Percentiles rank a stretch among this genome's conserved stretches.
These are phyloP conservation scores for Limtongozyma cylindracea DNA, from an alignment of 805 yeast genomes.

Conservation along the genomic window DNA sequence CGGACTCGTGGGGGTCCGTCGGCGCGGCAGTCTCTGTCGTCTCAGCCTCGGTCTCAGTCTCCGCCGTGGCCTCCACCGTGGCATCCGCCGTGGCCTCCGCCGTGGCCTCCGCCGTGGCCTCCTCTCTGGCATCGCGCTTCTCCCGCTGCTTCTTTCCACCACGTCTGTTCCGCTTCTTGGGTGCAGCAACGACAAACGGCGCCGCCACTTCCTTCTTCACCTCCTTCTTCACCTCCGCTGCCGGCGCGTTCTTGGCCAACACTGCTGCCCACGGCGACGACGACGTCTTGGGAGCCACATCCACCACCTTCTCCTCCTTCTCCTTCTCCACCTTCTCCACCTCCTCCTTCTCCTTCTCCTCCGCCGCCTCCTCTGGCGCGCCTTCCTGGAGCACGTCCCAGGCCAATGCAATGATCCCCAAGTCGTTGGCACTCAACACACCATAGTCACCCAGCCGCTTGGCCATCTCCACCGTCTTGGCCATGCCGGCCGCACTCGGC, in stretches of 20 bases:
- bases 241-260: conserved; percentile 47
- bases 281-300: conserved; percentile 72
- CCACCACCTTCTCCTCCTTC: conserved; percentile 56
- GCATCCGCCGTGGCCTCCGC: conserved; percentile 1
- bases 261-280: too few species aligned
- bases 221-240: conserved; percentile 11
- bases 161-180: background rate
- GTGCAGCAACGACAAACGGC: too few species aligned
- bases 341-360: conserved; percentile 10
- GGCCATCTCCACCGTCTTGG: conserved; percentile 51
- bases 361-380: conserved; percentile 32
- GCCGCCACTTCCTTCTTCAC: conserved; percentile 25
- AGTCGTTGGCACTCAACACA: conserved; percentile 76
- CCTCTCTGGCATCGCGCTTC: conserved; percentile 1
- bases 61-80: conserved; percentile 5
- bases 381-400: conserved; percentile 78
- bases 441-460: conserved; percentile 76
- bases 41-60: too few species aligned
- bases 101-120: background rate
- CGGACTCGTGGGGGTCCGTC: conserved; percentile 17
- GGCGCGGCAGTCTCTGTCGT: too few species aligned
- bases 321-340: conserved; percentile 32
- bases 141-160: conserved; percentile 4
- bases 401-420: conserved; percentile 76
- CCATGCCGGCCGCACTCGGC: conserved; percentile 41